Evolutionary conservation across 768 basidiomycete genomes (phyloP).

Genomic region (Paxillus ammoniavirescens): DNA sequence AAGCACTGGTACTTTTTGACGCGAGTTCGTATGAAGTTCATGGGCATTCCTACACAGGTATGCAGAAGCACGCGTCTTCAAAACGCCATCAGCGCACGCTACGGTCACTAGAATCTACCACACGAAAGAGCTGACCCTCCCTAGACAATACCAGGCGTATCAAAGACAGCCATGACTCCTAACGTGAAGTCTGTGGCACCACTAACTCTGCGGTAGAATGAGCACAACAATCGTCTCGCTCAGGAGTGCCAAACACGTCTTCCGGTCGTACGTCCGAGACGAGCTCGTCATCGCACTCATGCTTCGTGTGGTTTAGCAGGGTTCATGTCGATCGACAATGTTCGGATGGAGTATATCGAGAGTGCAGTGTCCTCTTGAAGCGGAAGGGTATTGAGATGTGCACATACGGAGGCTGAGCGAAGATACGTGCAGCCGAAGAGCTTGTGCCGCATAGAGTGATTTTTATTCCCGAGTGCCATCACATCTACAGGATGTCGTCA

Average conservation of each 20-base stretch:
- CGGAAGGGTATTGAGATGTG: conserved; percentile 42
- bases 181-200: conserved; percentile 11
- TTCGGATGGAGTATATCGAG: conserved; percentile 82
- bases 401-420: neutral
- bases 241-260: conserved; percentile 64
- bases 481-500: conserved; percentile 44
- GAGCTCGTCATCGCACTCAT: conserved; percentile 93
- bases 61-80: too few species aligned
- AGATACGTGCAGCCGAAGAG: conserved; percentile 72
- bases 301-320: conserved; percentile 47
- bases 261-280: conserved; percentile 68
- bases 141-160: too few species aligned
- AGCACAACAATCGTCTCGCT: conserved; percentile 67
- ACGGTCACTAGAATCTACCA: too few species aligned
- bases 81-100: too few species aligned
- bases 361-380: conserved; percentile 94
- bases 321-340: conserved; percentile 39
- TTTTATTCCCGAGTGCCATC: conserved; percentile 51
- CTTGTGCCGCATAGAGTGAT: conserved; percentile 60
- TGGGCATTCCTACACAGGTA: too few species aligned
- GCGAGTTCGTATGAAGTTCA: too few species aligned
- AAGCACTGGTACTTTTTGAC: too few species aligned
- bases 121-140: too few species aligned
- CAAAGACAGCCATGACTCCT: too few species aligned
- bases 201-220: conserved; percentile 72